phyloP scores from a whole-genome alignment of 1,284 basidiomycete species.

The Moniliella sp. region DNA sequence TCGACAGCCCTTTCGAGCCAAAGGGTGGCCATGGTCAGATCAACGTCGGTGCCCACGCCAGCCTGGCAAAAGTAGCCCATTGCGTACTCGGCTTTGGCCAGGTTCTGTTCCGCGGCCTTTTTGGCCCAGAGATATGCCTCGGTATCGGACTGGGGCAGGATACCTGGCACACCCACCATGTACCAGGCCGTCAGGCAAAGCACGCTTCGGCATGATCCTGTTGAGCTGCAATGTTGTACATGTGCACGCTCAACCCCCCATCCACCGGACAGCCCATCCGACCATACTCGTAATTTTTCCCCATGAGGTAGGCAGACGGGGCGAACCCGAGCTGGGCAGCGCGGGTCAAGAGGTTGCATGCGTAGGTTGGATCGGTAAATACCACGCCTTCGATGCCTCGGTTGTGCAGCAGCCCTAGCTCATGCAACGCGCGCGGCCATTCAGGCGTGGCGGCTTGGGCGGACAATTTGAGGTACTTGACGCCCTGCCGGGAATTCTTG shows the following conservation, averaged over 20 bases:
- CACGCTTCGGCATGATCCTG: slow-evolving; percentile 89
- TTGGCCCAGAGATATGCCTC: slow-evolving; percentile 52
- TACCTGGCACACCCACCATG: slow-evolving; percentile 86
- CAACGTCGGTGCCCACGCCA: slow-evolving; percentile 36
- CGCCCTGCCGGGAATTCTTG: slow-evolving; percentile 75
- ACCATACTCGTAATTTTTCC: slow-evolving; percentile 97
- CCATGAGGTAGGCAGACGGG: slow-evolving; percentile 78
- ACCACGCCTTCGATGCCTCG: slow-evolving; percentile 87
- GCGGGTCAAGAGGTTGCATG: slow-evolving; percentile 76
- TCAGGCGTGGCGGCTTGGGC: slow-evolving; percentile 56
- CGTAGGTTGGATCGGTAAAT: slow-evolving; percentile 85
- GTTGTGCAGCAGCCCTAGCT: slow-evolving; percentile 79
- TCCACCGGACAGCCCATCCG: slow-evolving; percentile 97
- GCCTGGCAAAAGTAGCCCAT: slow-evolving; percentile 90
- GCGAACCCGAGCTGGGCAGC: slow-evolving; percentile 88
- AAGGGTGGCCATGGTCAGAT: slow-evolving; percentile 41
- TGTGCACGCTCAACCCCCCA: slow-evolving; percentile 85
- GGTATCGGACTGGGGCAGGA: slow-evolving; percentile 88
- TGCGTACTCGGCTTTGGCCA: slow-evolving; percentile 47
- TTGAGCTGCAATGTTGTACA: slow-evolving; percentile 65
- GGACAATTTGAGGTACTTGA: slow-evolving; percentile 91
- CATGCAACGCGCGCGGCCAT: slow-evolving; percentile 87
- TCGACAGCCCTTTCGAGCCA: slow-evolving; percentile 81
- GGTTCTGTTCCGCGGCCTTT: slow-evolving; percentile 29
- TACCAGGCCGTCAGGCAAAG: slow-evolving; percentile 98